Evolutionary conservation across 164 flowering plant species (phyloP).

Genomic region (Vitis rupestris): DNA sequence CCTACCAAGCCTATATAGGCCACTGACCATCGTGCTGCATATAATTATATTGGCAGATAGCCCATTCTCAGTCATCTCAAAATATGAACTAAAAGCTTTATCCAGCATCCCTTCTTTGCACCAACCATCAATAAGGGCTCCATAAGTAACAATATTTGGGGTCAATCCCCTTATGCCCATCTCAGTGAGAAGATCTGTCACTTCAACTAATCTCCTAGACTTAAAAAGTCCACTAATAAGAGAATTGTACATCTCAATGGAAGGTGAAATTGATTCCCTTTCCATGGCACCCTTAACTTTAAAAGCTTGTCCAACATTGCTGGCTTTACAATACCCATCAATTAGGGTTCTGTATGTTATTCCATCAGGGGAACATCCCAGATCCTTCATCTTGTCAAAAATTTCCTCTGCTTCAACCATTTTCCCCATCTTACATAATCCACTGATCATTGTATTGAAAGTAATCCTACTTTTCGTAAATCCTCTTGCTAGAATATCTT

Average conservation of each 20-base stretch:
- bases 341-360: constrained; percentile 66
- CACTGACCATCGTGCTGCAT: constrained; percentile 58
- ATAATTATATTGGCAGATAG: constrained; percentile 56
- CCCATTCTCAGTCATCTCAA: constrained; percentile 67
- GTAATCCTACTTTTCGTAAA: constrained; percentile 37
- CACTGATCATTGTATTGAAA: constrained; percentile 71
- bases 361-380: constrained; percentile 64
- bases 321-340: constrained; percentile 75
- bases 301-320: constrained; percentile 58
- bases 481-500: constrained; percentile 54
- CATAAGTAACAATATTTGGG: constrained; percentile 66
- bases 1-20: constrained; percentile 59
- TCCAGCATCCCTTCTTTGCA: constrained; percentile 60
- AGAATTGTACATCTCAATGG: constrained; percentile 72
- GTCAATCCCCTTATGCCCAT: constrained; percentile 45
- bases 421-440: constrained; percentile 74
- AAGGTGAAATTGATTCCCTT: constrained; percentile 37
- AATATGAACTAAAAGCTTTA: constrained; percentile 52
- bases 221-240: constrained; percentile 61
- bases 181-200: constrained; percentile 53
- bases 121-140: constrained; percentile 78
- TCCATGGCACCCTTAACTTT: constrained; percentile 57
- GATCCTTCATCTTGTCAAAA: constrained; percentile 55
- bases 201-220: constrained; percentile 30
- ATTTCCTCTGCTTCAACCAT: constrained; percentile 69